phyloP scores from a whole-genome alignment of 2,329 filamentous ascomycete species.

The Apiospora saccharicola region DNA sequence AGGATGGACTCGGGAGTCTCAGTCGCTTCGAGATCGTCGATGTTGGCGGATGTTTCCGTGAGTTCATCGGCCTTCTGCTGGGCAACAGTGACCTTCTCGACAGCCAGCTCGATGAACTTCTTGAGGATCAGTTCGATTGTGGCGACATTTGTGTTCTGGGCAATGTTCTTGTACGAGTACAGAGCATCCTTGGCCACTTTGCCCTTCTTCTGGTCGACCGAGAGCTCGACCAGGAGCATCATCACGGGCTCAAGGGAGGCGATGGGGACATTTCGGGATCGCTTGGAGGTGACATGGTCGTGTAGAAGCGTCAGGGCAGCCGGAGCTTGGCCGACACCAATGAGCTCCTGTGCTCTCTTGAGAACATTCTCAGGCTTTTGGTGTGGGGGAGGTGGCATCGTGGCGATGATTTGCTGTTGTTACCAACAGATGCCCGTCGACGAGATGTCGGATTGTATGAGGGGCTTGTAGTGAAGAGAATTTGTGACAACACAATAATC shows the following conservation, averaged over 20 bases:
- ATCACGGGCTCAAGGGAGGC: slow-evolving; percentile 96
- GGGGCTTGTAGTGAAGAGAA: slow-evolving; percentile 21
- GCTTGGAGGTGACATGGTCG: slow-evolving; percentile 99
- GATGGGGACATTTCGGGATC: slow-evolving; percentile 97
- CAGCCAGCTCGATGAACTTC: slow-evolving; percentile 96
- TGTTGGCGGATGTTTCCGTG: slow-evolving; percentile 76
- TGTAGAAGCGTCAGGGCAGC: slow-evolving; percentile 94
- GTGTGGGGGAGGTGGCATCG: slow-evolving; percentile 90
- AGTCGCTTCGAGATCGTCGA: slow-evolving; percentile 95
- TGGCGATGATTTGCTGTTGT: slow-evolving; percentile 21
- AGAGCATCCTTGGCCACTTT: slow-evolving; percentile 98
- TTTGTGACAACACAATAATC: slow-evolving; percentile 21
- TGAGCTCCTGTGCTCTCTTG: slow-evolving; percentile 98
- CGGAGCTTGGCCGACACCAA: slow-evolving; percentile 92
- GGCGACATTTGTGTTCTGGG: slow-evolving; percentile 97
- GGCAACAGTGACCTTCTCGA: slow-evolving; percentile 93
- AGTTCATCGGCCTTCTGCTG: slow-evolving; percentile 96
- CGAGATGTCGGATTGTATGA: slow-evolving; percentile 19
- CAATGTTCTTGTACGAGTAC: slow-evolving; percentile 99
- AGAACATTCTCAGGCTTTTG: slow-evolving; percentile 99
- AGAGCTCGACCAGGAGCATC: slow-evolving; percentile 95
- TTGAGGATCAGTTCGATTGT: slow-evolving; percentile 98
- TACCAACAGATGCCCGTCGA: slow-evolving; percentile 21
- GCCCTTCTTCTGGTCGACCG: slow-evolving; percentile 96
- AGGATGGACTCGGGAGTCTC: slow-evolving; percentile 99